Evolutionary conservation across 2,329 filamentous ascomycete species (phyloP), one percentile per base, ranked within the genome.

Genomic region (Arthrobotrys sinensis): DNA sequence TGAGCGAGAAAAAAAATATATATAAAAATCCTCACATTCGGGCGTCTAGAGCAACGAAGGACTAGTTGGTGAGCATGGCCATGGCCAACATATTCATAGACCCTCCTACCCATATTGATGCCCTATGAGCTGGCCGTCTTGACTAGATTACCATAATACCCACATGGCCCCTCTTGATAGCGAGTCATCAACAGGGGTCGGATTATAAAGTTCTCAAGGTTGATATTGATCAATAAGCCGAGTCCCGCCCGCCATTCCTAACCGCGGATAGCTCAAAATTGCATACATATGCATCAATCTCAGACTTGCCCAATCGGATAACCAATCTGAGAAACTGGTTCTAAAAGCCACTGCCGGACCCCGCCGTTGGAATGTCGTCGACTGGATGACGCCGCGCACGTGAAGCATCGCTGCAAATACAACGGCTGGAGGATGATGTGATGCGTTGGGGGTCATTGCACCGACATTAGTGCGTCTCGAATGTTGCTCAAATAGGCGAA

Each of bases 401-500:
- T 70, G 67, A 70, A 69, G 24, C 40, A 43, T 45, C 34, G 40
- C 28, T 50, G 53, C 43, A 48, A 70, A 63, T 63, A 12, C 43
- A 62, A 50, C 52, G 66, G 66, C 32, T 34, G 48, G 46, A 14
- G 19, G 14, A 69, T 55, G 53, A 62, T 43, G 38, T 36, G 52
- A 69, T 69, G 66, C 60, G 67, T 63, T 70, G 67, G 21, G 67
- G 43, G 21, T 14, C 8, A 46, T 46, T 7, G 10, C 66, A 65
- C 60, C 60, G n/a, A 28, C 68, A 72, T 72, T 65, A 72, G 68
- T 57, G 60, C 68, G 68, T 72, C 60, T 72, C 68, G 68, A 72
- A 72, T 72, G 32, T 40, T 72, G 46, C 68, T 65, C 24, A 36
- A 72, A 72, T 36, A 65, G 68, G 68, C 28, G 32, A 72, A 72